phyloP scores from a whole-genome alignment of 2,329 filamentous ascomycete genomes.

The Coniella lustricola region DNA sequence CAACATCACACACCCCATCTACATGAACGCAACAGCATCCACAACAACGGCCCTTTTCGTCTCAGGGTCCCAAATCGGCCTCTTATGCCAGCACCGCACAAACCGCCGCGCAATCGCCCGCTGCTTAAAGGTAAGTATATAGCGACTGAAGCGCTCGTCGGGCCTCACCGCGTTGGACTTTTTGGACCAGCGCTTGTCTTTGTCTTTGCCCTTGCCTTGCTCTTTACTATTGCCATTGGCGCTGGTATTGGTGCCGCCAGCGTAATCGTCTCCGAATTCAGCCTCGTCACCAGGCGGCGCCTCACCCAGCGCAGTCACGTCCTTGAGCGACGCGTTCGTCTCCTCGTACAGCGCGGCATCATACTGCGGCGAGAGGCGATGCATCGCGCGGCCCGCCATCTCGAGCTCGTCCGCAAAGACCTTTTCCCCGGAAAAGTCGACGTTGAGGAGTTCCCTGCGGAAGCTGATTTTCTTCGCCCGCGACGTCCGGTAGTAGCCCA shows the following conservation, averaged over 20 bases:
- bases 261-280: no score
- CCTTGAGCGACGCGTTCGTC: no score
- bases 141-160: constrained; percentile 34
- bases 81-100: constrained; percentile 36
- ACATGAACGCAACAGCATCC: constrained; percentile 22
- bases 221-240: neutral
- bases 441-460: constrained; percentile 13
- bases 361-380: neutral
- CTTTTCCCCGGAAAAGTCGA: constrained; percentile 8
- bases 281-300: neutral
- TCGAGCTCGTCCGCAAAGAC: neutral
- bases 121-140: constrained; percentile 50
- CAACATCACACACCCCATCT: neutral
- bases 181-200: neutral
- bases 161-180: constrained; percentile 22
- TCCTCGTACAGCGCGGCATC: no score
- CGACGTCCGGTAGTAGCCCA: neutral
- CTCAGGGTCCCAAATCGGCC: constrained; percentile 24
- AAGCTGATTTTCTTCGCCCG: constrained; percentile 1
- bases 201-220: neutral
- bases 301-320: neutral
- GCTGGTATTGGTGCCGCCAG: no score
- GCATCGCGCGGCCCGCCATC: neutral
- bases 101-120: constrained; percentile 46
- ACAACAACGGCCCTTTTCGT: constrained; percentile 20